These are phyloP conservation scores for Citrus australasica DNA, from an alignment of 345 rosid species.

Conservation along the genomic window DNA sequence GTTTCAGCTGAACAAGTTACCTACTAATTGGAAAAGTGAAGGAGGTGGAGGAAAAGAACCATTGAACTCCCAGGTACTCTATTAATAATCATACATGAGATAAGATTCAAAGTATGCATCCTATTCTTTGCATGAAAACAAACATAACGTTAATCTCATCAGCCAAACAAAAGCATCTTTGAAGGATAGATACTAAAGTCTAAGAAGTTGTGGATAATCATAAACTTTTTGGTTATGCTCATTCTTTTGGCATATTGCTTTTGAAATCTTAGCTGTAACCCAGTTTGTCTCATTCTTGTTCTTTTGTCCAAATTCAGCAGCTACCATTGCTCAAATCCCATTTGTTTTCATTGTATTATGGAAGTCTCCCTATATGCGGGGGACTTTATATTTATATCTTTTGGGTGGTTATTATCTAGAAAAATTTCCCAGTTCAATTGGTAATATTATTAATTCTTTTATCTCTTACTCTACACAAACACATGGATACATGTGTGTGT, in stretches of 20 bases:
- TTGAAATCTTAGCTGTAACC: slow-evolving; percentile 9
- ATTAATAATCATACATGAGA: slow-evolving; percentile 46
- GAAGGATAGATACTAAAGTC: slow-evolving; percentile 33
- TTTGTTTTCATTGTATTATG: slow-evolving; percentile 2
- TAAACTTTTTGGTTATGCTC: slow-evolving; percentile 18
- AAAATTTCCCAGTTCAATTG: slow-evolving; percentile 5
- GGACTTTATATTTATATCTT: neutral
- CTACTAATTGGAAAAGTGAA: slow-evolving; percentile 30
- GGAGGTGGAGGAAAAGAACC: slow-evolving; percentile 25
- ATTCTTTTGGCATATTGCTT: slow-evolving; percentile 31
- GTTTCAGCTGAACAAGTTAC: slow-evolving; percentile 70
- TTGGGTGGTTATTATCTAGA: neutral
- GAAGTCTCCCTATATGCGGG: slow-evolving; percentile 14
- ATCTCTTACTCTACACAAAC: neutral
- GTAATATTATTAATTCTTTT: neutral
- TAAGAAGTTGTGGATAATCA: slow-evolving; percentile 42
- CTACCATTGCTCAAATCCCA: slow-evolving; percentile 23
- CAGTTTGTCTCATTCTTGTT: slow-evolving; percentile 11
- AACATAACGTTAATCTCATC: slow-evolving; percentile 34
- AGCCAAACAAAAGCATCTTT: slow-evolving; percentile 56
- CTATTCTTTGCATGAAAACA: slow-evolving; percentile 30
- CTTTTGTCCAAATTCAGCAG: slow-evolving; percentile 20
- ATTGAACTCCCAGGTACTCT: slow-evolving; percentile 31
- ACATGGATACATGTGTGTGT: too few relatives aligned
- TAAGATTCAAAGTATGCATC: slow-evolving; percentile 42